Evolutionary conservation across 2,329 filamentous ascomycete genomes (phyloP).

Genomic region (Cercospora berteroae): DNA sequence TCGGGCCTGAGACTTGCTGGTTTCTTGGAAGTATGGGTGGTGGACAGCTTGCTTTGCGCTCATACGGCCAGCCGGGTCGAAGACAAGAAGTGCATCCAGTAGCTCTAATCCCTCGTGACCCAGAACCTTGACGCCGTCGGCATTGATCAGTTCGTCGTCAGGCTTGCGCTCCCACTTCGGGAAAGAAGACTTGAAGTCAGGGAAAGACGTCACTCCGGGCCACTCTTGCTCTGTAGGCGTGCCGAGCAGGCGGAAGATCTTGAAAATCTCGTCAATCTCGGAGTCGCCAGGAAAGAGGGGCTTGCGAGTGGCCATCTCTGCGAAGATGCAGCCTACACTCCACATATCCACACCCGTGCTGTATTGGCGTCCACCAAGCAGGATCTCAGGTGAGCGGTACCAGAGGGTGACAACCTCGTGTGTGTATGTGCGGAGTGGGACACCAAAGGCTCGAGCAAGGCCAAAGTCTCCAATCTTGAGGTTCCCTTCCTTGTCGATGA

Average conservation of each 20-base stretch:
- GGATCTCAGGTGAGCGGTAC: constrained; percentile 88
- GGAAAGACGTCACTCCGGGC: constrained; percentile 92
- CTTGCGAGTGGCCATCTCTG: constrained; percentile 93
- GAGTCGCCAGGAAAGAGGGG: constrained; percentile 90
- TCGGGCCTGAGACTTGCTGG: constrained; percentile 8
- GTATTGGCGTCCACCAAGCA: constrained; percentile 87
- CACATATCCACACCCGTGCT: constrained; percentile 95
- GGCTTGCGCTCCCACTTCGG: constrained; percentile 82
- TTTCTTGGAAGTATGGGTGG: constrained; percentile 70
- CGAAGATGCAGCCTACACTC: constrained; percentile 92
- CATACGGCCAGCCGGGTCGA: constrained; percentile 81
- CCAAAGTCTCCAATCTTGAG: constrained; percentile 90
- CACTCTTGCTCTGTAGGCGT: constrained; percentile 79
- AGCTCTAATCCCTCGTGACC: constrained; percentile 70
- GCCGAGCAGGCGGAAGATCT: constrained; percentile 79
- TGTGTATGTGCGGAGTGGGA: constrained; percentile 86
- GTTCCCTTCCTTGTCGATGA: constrained; percentile 83
- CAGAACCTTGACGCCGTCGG: constrained; percentile 50
- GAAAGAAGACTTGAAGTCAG: constrained; percentile 89
- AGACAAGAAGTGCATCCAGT: constrained; percentile 70
- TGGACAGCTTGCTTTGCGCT: constrained; percentile 84
- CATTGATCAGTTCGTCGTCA: constrained; percentile 64
- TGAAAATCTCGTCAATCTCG: constrained; percentile 92
- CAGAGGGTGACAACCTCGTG: constrained; percentile 93
- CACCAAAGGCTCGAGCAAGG: constrained; percentile 84